Base-by-base conservation (phyloP, 768 basidiomycete species). In the Rhizopogon sp. region DNA sequence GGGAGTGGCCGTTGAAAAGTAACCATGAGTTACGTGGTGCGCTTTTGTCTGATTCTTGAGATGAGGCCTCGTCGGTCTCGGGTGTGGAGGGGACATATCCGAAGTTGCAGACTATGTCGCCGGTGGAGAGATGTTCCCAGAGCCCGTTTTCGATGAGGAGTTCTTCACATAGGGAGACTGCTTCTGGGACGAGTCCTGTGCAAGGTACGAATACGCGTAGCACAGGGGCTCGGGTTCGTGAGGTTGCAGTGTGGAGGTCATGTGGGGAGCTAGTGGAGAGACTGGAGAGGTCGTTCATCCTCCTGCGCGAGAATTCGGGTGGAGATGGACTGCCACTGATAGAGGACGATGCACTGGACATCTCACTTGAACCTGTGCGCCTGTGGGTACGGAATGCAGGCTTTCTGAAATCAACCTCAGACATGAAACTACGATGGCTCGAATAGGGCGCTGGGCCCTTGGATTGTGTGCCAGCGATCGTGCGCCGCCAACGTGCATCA, bases 81-180 rank as follows among this genome's bases (percentile, higher is more conserved):
- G 69, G 58, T 0, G 64, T 63, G 0, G 78, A 71, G 1, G 87
- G 87, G 14, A 93, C 75, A 62, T 83, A 90, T 6, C 90, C 90
- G 44, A 93, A 76, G 67, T 93, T 93, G 64, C 85, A 90, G 20
- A 93, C 77, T 39, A 91, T 69, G 61, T 93, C 90, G 0, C 90
- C 90, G 0, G 77, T 78, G 1, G 85, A 88, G n/a, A 93, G 75
- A 62, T 89, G 80, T 6, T 76, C 70, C 88, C 89, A 91, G 5
- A 93, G 76, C 0, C 82, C 87, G 1, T 80, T 76, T 1, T 77
- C 74, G n/a, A 80, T 70, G 5, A 93, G 76, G 64, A 90, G 87
- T 33, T 81, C 77, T 62, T 89, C 85, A 64, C 88, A 91, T 10
- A 73, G 72, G 9, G 75, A 64, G 43, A 89, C 70, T 44, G 76